Conservation (phyloP, 2,329 filamentous ascomycete species). For the Arthrobotrys entomopaga region DNA sequence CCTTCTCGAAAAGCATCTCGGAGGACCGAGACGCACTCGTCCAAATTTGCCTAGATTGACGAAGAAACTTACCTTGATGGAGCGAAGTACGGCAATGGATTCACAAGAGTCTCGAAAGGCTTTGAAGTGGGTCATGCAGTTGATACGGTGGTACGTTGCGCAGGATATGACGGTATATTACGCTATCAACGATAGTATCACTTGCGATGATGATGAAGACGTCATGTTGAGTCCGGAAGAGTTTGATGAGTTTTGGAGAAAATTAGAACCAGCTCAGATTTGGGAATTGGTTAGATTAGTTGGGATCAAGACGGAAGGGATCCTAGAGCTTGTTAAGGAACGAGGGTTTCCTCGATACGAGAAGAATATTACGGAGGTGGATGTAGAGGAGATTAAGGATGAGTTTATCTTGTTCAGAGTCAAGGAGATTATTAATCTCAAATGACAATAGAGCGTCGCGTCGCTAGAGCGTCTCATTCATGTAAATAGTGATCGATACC, state of each 20-base stretch:
- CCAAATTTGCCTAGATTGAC: slow-evolving; percentile 23
- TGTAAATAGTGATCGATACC: too few species aligned
- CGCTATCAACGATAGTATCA: slow-evolving; percentile 26
- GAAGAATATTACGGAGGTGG: not conserved
- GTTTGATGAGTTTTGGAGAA: slow-evolving; percentile 11
- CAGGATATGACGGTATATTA: slow-evolving; percentile 27
- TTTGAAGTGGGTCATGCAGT: slow-evolving; percentile 22
- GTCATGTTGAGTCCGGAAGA: slow-evolving; percentile 16
- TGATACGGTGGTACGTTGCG: slow-evolving; percentile 36
- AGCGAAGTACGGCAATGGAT: not conserved
- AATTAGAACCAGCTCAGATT: slow-evolving; percentile 24
- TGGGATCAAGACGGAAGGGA: slow-evolving; percentile 5
- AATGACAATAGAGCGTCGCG: too few species aligned
- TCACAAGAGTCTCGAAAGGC: not conserved
- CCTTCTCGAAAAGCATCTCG: slow-evolving; percentile 33
- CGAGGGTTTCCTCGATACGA: slow-evolving; percentile 7
- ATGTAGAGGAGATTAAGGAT: slow-evolving; percentile 2
- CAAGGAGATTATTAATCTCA: slow-evolving; percentile 15
- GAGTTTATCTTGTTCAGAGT: slow-evolving; percentile 29
- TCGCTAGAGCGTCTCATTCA: too few species aligned
- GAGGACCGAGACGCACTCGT: slow-evolving; percentile 19
- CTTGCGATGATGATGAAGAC: slow-evolving; percentile 8
- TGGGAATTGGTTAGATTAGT: slow-evolving; percentile 47
- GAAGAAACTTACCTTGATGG: not conserved
- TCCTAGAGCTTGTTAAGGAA: not conserved